phyloP scores from a whole-genome alignment of 2,329 filamentous ascomycete genomes.

The Magnaporthales sp. region DNA sequence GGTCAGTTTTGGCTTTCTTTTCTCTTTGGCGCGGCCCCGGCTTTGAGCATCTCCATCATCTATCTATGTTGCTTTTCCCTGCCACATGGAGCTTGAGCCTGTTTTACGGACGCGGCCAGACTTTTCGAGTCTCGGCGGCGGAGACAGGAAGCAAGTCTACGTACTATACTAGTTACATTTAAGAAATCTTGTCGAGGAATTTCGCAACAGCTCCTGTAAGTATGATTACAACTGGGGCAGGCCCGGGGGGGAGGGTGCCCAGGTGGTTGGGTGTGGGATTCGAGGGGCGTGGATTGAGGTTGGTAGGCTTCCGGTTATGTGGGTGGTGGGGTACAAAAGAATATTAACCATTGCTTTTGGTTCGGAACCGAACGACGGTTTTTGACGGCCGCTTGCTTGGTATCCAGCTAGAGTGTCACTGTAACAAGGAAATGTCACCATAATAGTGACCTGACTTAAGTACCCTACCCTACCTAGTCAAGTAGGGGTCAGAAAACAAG shows the following conservation, averaged over 20 bases:
- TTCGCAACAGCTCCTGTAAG: background rate
- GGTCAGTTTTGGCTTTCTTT: constrained; percentile 1
- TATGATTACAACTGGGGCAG: background rate
- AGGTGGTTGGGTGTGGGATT: background rate
- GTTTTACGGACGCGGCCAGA: background rate
- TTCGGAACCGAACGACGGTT: background rate
- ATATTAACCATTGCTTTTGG: background rate
- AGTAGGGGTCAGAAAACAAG: too few relatives aligned
- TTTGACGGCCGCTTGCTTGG: background rate
- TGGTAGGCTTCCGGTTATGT: background rate
- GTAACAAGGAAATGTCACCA: background rate
- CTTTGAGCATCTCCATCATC: background rate
- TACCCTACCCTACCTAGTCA: background rate
- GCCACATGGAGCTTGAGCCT: background rate
- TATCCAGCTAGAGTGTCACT: background rate
- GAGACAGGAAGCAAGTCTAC: background rate
- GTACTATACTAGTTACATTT: background rate
- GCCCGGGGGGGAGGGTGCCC: background rate
- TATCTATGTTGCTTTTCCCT: background rate
- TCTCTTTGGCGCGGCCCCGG: background rate
- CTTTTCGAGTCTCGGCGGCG: background rate
- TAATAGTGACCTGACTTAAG: background rate
- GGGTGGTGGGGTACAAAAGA: background rate
- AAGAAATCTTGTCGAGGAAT: background rate
- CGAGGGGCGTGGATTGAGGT: background rate